Evolutionary conservation across 2,329 filamentous ascomycete genomes (phyloP), one percentile per base, ranked within the genome.

Genomic region (Epichloe hybrida): DNA sequence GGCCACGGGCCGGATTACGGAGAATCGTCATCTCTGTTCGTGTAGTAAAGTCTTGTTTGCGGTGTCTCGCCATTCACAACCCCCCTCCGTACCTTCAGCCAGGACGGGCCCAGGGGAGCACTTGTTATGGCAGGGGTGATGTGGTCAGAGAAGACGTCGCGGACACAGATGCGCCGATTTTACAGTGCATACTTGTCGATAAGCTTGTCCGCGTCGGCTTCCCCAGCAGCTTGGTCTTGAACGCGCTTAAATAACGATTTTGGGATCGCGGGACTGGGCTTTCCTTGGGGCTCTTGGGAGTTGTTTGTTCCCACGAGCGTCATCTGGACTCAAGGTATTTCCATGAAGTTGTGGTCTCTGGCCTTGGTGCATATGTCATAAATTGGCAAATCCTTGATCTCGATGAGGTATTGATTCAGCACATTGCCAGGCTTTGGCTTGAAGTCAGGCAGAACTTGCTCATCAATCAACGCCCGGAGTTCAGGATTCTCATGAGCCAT

Each of bases 321-420:
- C 9, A 31, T 31, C 27, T 31, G 15, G 3, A 17, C 37, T n/a
- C 7, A 15, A 9, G 15, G 13, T 7, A 39, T 17, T 8, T 39
- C 3, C 3, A 6, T 15, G 9, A 39, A 39, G 6, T 39, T 13
- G 9, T 3, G 12, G 46, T 66, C 59, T 17, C 63, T 59, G 53
- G 74, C 72, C 60, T 72, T 73, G 17, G 17, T 20, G 77, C 59
- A 59, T 3, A 74, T 63, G 54, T 73, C 60, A 36, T 69, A 56
- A 41, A 59, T 53, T 2, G 54, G 53, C 50, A 64, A 73, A 8
- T 55, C 55, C 27, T 31, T 31, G 27, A 11, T 59, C 52, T 46
- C 57, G 45, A 54, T 40, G 27, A 63, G 23, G 55, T 60, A 61
- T 54, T 65, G 57, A 52, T 46, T 40, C 9, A 58, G 53, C 0